Percentiles rank a stretch among this genome's conserved stretches.
Evolutionary conservation across 345 rosid species (phyloP).

Genomic region (Gossypium rotundifolium): DNA sequence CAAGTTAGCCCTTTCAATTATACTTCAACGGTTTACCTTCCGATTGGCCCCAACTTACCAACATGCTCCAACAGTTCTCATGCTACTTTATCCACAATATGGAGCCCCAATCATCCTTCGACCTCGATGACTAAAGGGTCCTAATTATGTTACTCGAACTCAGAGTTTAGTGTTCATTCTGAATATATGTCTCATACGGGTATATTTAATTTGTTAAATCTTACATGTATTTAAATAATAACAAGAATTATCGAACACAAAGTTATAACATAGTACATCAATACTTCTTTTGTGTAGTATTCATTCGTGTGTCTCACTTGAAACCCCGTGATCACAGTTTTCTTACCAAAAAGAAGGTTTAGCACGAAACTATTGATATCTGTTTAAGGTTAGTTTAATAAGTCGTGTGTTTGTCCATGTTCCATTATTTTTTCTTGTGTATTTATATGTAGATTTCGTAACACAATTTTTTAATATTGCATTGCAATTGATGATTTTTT

Average conservation of each 20-base stretch:
- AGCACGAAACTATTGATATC: too few species aligned
- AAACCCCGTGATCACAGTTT: background rate
- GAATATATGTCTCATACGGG: background rate
- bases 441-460: constrained; percentile 14
- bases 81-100: constrained; percentile 66
- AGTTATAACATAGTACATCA: background rate
- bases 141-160: background rate
- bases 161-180: background rate
- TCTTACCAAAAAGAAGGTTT: background rate
- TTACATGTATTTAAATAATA: background rate
- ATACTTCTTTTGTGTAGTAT: background rate
- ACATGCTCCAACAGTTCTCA: constrained; percentile 69
- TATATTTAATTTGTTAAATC: background rate
- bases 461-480: constrained; percentile 14
- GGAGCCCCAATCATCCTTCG: constrained; percentile 71
- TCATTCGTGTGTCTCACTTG: background rate
- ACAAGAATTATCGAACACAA: background rate
- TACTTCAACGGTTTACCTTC: constrained; percentile 67
- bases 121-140: constrained; percentile 15
- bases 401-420: background rate
- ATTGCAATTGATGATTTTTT: background rate
- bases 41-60: constrained; percentile 58
- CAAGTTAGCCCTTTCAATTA: constrained; percentile 49
- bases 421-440: background rate
- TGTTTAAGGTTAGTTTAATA: background rate